Evolutionary conservation across 2,329 filamentous ascomycete species (phyloP).

Genomic region (Neonectria neomacrospora): DNA sequence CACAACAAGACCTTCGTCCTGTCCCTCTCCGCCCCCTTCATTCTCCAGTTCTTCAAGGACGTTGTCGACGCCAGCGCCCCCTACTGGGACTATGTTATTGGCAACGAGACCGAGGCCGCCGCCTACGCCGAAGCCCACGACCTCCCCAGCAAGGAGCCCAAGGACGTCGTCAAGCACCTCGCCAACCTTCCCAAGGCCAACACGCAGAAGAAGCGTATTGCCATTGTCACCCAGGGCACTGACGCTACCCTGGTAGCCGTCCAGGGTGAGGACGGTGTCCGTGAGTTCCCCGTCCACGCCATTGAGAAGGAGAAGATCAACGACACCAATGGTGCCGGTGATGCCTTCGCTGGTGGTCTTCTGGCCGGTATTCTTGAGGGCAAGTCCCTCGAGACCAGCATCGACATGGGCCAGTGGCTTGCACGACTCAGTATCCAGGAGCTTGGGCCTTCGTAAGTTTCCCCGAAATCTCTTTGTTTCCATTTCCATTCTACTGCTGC

Average conservation of each 20-base stretch:
- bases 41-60: constrained; percentile 97
- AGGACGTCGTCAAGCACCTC: constrained; percentile 85
- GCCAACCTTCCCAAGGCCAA: constrained; percentile 95
- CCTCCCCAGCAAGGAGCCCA: constrained; percentile 79
- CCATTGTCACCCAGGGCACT: constrained; percentile 95
- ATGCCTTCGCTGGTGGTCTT: constrained; percentile 96
- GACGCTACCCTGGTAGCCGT: constrained; percentile 87
- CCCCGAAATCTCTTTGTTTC: constrained; percentile 26
- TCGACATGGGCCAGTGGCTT: constrained; percentile 97
- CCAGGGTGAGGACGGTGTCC: constrained; percentile 75
- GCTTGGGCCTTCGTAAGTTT: constrained; percentile 90
- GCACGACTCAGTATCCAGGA: constrained; percentile 94
- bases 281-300: constrained; percentile 82
- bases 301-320: constrained; percentile 84
- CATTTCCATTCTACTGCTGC: constrained; percentile 26
- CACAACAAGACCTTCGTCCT: constrained; percentile 94
- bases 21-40: constrained; percentile 95
- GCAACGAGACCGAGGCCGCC: constrained; percentile 95
- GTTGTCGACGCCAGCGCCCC: constrained; percentile 85
- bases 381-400: constrained; percentile 78
- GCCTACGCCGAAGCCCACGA: constrained; percentile 86
- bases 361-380: constrained; percentile 88
- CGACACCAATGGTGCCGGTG: constrained; percentile 96
- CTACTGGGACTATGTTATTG: constrained; percentile 96
- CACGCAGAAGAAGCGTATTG: constrained; percentile 81